Evolutionary conservation across 495 filamentous ascomycete genomes (phyloP), one percentile per base, ranked within the genome.

Genomic region (Tuber umbilicatum): DNA sequence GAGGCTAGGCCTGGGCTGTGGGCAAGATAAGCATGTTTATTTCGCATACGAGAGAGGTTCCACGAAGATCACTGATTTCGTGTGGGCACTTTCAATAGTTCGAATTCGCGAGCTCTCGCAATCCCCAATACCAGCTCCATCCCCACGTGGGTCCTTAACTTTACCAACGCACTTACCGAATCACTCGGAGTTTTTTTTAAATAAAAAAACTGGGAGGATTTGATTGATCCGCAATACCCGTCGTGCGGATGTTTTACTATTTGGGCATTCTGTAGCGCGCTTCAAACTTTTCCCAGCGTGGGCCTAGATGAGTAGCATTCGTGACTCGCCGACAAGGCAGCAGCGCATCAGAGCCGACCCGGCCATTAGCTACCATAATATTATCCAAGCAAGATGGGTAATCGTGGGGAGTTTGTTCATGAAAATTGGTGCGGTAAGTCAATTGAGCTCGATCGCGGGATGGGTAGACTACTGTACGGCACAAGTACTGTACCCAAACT

Each of bases 21-120:
- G 69, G 71, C 77, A 74, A 55, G 67, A 76, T 74, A 78, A 79
- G 68, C 70, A 69, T 42, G 42, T 55, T 67, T 64, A 78, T 70
- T 73, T 76, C 10, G 43, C 35, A 42, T 69, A 64, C 55, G 40
- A 72, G 37, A 76, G 35, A 70, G n/a, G 64, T 27, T 39, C 69
- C 69, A 60, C 50, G 68, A 27, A 69, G 42, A 60, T 70, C 55
- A 71, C 70, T 78, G 42, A 73, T 45, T 47, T 47, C 43, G 47
- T 41, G 37, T 43, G 41, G 42, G 68, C 72, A 41, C 68, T 39
- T 74, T 74, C 21, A 38, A 41, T 19, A n/a, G 35, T 23, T 70
- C 41, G 45, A 76, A 31, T 27, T 23, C 39, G 68, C 40, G 16
- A 68, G 23, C 5, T 43, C 55, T 12, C 64, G 23, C 31, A 67